Evolutionary conservation across 768 basidiomycete species (phyloP).

Genomic region (Rhodosporidiobolus sp.): DNA sequence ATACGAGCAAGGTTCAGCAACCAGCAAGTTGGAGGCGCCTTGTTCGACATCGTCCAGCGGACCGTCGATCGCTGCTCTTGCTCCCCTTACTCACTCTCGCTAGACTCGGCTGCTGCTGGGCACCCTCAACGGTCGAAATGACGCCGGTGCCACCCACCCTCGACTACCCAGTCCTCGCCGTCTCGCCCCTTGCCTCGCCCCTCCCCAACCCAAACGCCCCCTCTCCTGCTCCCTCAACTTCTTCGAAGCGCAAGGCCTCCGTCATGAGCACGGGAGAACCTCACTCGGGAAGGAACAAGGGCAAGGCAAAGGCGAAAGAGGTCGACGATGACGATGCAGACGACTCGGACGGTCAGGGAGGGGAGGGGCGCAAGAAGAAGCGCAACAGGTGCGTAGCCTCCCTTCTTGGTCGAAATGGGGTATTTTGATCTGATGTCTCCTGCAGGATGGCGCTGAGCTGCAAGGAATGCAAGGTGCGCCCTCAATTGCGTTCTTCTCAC

Average conservation of each 20-base stretch:
- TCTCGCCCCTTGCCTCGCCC: too few species aligned
- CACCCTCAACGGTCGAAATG: too few species aligned
- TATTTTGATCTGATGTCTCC: not conserved
- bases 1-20: too few species aligned
- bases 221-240: not conserved
- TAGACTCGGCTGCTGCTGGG: too few species aligned
- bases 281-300: not conserved
- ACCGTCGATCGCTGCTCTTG: too few species aligned
- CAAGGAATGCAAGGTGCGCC: slow-evolving; percentile 28
- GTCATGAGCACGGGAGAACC: not conserved
- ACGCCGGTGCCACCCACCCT: too few species aligned
- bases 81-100: too few species aligned
- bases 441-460: slow-evolving; percentile 34
- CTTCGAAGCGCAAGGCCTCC: not conserved
- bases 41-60: too few species aligned
- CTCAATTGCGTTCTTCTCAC: too few species aligned
- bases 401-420: not conserved
- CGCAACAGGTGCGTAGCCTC: slow-evolving; percentile 7
- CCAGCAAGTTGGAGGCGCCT: too few species aligned
- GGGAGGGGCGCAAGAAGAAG: slow-evolving; percentile 18
- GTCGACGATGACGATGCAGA: not conserved
- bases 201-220: not conserved
- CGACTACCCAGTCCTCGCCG: too few species aligned
- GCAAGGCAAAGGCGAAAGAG: slow-evolving; percentile 11
- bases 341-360: not conserved